Conservation (phyloP, 1,284 basidiomycete species). For the Austropuccinia psidii region DNA sequence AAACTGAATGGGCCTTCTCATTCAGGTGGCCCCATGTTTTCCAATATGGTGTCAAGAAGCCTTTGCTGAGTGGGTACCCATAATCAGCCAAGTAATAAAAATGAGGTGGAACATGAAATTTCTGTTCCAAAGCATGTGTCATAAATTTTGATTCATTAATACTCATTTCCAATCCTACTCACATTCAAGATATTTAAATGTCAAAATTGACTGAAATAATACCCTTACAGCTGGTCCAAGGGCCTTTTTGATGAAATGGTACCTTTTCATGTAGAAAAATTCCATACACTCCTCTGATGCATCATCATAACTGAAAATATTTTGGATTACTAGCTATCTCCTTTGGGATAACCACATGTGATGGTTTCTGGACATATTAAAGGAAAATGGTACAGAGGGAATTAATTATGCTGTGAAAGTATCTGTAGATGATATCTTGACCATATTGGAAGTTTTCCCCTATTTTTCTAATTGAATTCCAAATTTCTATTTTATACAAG, state of each 20-base stretch:
- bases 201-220: slow-evolving; percentile 43
- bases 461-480: no score
- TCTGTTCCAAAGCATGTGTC: slow-evolving; percentile 43
- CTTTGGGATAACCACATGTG: no score
- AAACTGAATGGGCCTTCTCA: no score
- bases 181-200: slow-evolving; percentile 46
- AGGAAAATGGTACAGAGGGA: no score
- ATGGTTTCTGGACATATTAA: no score
- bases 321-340: no score
- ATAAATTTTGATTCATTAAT: slow-evolving; percentile 45
- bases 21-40: slow-evolving; percentile 48
- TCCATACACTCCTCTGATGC: slow-evolving; percentile 47
- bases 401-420: no score
- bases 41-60: slow-evolving; percentile 46
- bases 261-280: slow-evolving; percentile 42
- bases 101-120: slow-evolving; percentile 41
- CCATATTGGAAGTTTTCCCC: no score
- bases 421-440: no score
- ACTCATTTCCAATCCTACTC: slow-evolving; percentile 49
- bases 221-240: slow-evolving; percentile 45
- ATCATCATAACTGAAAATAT: slow-evolving; percentile 44
- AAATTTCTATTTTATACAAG: no score
- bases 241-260: slow-evolving; percentile 34
- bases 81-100: not conserved
- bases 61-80: not conserved